phyloP scores from a whole-genome alignment of 2,329 filamentous ascomycete genomes.

The Claviceps fusiformis region DNA sequence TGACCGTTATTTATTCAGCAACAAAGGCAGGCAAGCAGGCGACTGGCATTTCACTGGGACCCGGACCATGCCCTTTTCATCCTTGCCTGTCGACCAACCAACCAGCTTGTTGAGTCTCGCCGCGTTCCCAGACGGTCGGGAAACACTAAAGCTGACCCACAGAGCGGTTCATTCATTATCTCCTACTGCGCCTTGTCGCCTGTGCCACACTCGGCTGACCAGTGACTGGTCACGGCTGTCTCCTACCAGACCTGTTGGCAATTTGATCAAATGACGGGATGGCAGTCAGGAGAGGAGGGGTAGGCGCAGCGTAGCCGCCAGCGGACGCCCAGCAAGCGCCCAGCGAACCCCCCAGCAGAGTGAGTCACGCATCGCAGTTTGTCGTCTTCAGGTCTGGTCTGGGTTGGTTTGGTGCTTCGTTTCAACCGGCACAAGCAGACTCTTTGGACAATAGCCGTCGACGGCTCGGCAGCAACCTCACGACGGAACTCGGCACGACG shows the following conservation, averaged over 20 bases:
- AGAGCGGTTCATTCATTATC: conserved; percentile 15
- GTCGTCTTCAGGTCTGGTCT: no score
- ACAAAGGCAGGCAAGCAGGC: neutral
- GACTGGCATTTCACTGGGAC: neutral
- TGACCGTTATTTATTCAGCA: neutral
- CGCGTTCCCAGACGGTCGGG: conserved; percentile 21
- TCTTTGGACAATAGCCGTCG: neutral
- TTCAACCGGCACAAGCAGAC: neutral
- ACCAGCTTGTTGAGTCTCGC: conserved; percentile 13
- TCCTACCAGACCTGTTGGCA: neutral
- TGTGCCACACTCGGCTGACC: conserved; percentile 8
- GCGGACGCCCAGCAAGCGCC: no score
- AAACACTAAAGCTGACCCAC: conserved; percentile 17
- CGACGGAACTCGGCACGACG: no score
- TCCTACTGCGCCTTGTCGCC: conserved; percentile 7
- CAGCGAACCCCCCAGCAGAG: no score
- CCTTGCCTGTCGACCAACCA: neutral
- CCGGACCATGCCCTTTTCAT: neutral
- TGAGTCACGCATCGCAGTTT: no score
- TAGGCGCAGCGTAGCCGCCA: no score
- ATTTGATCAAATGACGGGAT: neutral
- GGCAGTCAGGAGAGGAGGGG: neutral
- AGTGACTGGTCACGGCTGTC: no score
- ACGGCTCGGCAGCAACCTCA: neutral
- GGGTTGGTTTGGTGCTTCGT: no score